phyloP scores from a whole-genome alignment of 1,284 basidiomycete genomes.

The Trametes pubescens region DNA sequence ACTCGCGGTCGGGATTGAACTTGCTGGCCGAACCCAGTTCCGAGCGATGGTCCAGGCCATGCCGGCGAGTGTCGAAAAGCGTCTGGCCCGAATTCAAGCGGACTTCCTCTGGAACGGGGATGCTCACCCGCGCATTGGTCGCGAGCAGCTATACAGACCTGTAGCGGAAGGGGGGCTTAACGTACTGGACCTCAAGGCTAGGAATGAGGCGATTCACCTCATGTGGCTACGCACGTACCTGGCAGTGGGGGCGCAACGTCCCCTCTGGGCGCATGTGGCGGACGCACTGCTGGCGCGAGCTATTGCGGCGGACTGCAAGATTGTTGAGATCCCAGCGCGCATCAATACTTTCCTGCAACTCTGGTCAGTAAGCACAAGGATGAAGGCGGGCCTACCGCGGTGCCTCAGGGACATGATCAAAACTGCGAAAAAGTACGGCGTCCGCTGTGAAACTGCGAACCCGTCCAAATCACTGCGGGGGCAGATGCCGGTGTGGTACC shows the following conservation, averaged over 20 bases:
- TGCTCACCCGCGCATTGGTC: neutral
- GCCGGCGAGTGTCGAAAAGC: conserved; percentile 24
- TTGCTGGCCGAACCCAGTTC: conserved; percentile 32
- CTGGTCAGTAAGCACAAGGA: neutral
- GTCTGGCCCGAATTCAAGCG: neutral
- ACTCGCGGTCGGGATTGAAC: conserved; percentile 32
- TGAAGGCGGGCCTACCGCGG: neutral
- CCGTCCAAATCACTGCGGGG: neutral
- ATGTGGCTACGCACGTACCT: conserved; percentile 36
- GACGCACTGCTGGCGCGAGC: neutral
- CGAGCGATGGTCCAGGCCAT: conserved; percentile 29
- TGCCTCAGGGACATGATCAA: neutral
- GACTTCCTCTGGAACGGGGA: neutral
- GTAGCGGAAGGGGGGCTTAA: conserved; percentile 30
- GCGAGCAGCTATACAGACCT: neutral
- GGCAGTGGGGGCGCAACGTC: conserved; percentile 11
- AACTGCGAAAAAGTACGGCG: neutral
- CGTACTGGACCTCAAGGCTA: conserved; percentile 30
- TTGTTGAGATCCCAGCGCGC: neutral
- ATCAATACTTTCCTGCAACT: conserved; percentile 13
- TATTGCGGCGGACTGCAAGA: neutral
- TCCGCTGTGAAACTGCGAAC: neutral
- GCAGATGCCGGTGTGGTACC: neutral
- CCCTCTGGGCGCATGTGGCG: conserved; percentile 24
- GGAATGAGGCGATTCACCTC: conserved; percentile 38